Evolutionary conservation across 1,284 basidiomycete genomes (phyloP).

Genomic region (Cerrena zonata): DNA sequence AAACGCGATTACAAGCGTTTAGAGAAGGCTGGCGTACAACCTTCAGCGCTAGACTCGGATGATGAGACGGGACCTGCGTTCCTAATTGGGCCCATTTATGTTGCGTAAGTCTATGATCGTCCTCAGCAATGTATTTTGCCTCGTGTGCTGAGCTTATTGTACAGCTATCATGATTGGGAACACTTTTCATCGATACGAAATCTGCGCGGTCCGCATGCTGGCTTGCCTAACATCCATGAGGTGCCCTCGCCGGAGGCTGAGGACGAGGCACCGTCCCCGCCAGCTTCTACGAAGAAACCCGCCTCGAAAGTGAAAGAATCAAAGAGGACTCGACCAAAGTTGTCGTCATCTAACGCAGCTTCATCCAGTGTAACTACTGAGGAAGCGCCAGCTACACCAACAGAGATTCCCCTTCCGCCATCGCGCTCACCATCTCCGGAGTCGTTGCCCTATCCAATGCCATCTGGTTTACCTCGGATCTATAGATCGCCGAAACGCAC

Average conservation of each 20-base stretch:
- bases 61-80: slow-evolving; percentile 27
- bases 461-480: slow-evolving; percentile 23
- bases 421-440: slow-evolving; percentile 45
- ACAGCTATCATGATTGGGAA: slow-evolving; percentile 86
- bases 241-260: slow-evolving; percentile 27
- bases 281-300: slow-evolving; percentile 22
- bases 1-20: slow-evolving; percentile 34
- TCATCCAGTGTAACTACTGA: slow-evolving; percentile 7
- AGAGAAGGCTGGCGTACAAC: slow-evolving; percentile 18
- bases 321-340: slow-evolving; percentile 15
- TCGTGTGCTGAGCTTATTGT: no score
- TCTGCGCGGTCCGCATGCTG: slow-evolving; percentile 77
- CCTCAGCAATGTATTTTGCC: no score
- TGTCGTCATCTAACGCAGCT: neutral
- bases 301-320: slow-evolving; percentile 15
- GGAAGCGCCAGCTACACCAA: slow-evolving; percentile 21
- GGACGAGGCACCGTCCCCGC: slow-evolving; percentile 15
- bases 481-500: slow-evolving; percentile 58
- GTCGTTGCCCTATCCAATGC: slow-evolving; percentile 15
- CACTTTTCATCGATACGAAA: slow-evolving; percentile 91
- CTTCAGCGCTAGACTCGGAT: slow-evolving; percentile 23
- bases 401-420: slow-evolving; percentile 35
- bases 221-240: slow-evolving; percentile 68
- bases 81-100: slow-evolving; percentile 54
- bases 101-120: slow-evolving; percentile 56